Conservation (phyloP, 1,139 yeast genomes). For the Geotrichum citri-aurantii region DNA sequence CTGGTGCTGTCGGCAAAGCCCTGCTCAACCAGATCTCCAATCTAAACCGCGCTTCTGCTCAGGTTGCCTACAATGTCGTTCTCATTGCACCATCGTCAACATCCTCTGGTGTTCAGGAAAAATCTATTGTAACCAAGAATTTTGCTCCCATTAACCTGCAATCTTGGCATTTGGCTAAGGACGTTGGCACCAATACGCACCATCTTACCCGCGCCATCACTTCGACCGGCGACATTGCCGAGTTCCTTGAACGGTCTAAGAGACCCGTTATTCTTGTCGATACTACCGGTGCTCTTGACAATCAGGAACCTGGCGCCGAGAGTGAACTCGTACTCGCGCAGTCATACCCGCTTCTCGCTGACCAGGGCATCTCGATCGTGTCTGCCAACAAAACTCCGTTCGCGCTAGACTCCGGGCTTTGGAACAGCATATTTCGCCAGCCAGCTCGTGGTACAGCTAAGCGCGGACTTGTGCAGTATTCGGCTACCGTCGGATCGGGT, state of each 20-base stretch:
- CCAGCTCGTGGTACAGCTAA: conserved; percentile 40
- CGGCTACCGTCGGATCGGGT: conserved; percentile 98
- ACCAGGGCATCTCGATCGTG: conserved; percentile 82
- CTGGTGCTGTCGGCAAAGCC: conserved; percentile 94
- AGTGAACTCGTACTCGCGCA: conserved; percentile 49
- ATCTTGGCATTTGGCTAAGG: conserved; percentile 46
- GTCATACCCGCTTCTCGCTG: conserved; percentile 66
- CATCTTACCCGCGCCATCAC: conserved; percentile 43
- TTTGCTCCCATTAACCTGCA: conserved; percentile 64
- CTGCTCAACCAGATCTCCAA: conserved; percentile 65
- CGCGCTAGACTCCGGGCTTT: conserved; percentile 63
- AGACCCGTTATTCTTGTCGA: conserved; percentile 81
- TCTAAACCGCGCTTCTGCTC: conserved; percentile 36
- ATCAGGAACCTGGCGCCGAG: conserved; percentile 48
- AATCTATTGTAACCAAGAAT: conserved; percentile 61
- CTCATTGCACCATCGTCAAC: conserved; percentile 64
- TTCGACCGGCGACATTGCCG: conserved; percentile 53
- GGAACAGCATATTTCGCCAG: conserved; percentile 66
- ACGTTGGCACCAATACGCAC: conserved; percentile 24
- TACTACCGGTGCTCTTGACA: conserved; percentile 48
- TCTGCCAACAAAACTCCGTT: conserved; percentile 98
- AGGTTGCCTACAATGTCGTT: conserved; percentile 58
- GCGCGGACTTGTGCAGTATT: conserved; percentile 87
- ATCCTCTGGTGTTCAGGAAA: conserved; percentile 30
- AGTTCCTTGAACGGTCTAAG: conserved; percentile 58